Evolutionary conservation across 2,329 filamentous ascomycete species (phyloP).

Genomic region (Ambrosiella cleistominuta): DNA sequence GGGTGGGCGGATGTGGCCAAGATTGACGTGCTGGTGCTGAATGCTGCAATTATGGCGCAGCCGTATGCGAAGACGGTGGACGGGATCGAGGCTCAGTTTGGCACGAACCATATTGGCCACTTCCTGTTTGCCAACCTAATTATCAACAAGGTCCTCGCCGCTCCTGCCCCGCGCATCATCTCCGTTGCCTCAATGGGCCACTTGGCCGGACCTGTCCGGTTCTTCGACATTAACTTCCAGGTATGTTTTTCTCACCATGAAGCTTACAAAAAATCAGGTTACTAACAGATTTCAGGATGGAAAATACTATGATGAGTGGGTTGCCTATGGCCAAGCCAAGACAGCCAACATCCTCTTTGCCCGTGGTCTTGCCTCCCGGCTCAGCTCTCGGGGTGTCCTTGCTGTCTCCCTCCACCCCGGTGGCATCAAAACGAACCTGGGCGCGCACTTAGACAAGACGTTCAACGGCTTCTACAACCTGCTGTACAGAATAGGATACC

Average conservation of each 20-base stretch:
- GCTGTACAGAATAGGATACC: neutral
- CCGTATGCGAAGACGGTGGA: constrained; percentile 21
- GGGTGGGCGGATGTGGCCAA: constrained; percentile 15
- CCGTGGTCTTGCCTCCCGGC: constrained; percentile 12
- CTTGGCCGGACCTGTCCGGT: constrained; percentile 19
- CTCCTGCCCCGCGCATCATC: constrained; percentile 20
- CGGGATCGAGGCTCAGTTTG: constrained; percentile 28
- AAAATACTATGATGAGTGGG: constrained; percentile 13
- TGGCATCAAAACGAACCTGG: constrained; percentile 12
- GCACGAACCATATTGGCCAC: constrained; percentile 28
- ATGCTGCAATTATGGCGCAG: constrained; percentile 26
- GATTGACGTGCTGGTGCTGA: constrained; percentile 23
- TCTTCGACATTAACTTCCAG: constrained; percentile 18
- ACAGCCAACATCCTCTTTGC: constrained; percentile 18
- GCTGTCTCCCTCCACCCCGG: constrained; percentile 15
- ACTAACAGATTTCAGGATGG: neutral
- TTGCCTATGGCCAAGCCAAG: constrained; percentile 18
- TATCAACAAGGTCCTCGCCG: neutral
- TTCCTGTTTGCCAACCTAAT: constrained; percentile 30
- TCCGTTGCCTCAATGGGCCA: constrained; percentile 24
- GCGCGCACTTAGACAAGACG: constrained; percentile 1
- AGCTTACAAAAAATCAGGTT: too few relatives aligned
- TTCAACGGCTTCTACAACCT: neutral
- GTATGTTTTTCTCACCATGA: neutral
- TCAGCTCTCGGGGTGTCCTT: constrained; percentile 4